phyloP scores from a whole-genome alignment of 805 yeast species.

The Candida tibetensis region DNA sequence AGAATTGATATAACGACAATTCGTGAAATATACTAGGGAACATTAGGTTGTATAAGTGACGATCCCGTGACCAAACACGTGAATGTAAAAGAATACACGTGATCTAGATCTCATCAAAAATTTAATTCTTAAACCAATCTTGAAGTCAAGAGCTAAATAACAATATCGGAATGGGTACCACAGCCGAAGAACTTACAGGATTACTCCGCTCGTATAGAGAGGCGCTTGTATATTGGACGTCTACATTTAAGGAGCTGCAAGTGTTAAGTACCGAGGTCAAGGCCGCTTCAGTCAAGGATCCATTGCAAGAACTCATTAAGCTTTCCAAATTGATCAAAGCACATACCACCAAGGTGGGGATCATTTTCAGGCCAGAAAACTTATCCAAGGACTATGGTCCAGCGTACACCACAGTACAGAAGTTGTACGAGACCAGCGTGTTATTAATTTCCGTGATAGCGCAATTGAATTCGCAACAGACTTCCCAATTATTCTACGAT shows the following conservation, averaged over 20 bases:
- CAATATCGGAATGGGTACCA: slow-evolving; percentile 5
- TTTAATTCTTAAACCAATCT: no score
- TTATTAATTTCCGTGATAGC: slow-evolving; percentile 43
- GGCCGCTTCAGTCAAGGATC: slow-evolving; percentile 37
- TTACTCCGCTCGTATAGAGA: slow-evolving; percentile 29
- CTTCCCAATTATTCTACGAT: slow-evolving; percentile 39
- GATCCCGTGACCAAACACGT: no score
- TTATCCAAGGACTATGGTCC: slow-evolving; percentile 33
- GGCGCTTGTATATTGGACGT: slow-evolving; percentile 30
- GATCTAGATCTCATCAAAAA: no score
- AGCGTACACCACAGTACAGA: slow-evolving; percentile 48
- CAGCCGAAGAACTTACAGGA: slow-evolving; percentile 19
- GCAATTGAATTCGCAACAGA: slow-evolving; percentile 24
- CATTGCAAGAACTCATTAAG: slow-evolving; percentile 59
- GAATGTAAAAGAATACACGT: no score
- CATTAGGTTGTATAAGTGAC: no score
- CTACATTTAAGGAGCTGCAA: slow-evolving; percentile 11
- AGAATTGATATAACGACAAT: no score
- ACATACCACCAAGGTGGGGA: slow-evolving; percentile 73
- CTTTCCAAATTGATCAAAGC: slow-evolving; percentile 61
- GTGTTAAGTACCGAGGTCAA: slow-evolving; percentile 20
- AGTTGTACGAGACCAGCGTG: slow-evolving; percentile 43
- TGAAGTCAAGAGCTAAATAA: no score
- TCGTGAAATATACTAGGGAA: no score
- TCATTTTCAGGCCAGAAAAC: slow-evolving; percentile 62